Evolutionary conservation across 768 basidiomycete genomes (phyloP), one percentile per base, ranked within the genome.

Genomic region (Tricholoma hemisulphureum): DNA sequence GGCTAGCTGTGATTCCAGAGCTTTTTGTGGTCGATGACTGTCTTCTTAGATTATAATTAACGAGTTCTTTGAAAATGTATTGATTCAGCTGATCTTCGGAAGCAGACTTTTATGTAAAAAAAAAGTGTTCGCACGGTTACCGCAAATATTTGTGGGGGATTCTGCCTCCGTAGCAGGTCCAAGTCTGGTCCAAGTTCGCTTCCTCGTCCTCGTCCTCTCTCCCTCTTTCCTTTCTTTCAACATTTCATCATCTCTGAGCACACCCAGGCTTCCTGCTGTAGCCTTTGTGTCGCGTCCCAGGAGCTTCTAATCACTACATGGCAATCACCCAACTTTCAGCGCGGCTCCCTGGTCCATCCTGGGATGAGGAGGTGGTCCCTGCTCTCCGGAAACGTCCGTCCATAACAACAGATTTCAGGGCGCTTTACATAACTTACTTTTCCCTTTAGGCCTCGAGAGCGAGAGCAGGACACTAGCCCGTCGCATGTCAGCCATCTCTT

Each of bases 311-410:
- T 41, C 29, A 37, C 53, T 54, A 39, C 52, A 79, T 81, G 78
- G 75, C 78, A 45, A 69, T 77, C 48, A 78, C 75, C 49, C 78
- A 79, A 69, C n/a, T n/a, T n/a, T 69, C 78, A 57, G 73, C 76
- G 51, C 65, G 72, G 43, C 62, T 73, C 45, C 74, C 76, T 55
- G 75, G 78, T 41, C 82, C 86, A 51, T 79, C 83, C 34, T 93
- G 90, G 89, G 91, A 91, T 70, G 89, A 91, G 67, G 83, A 83
- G 32, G 90, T 93, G 56, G 91, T 93, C 28, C 91, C 91, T 55
- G 80, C 88, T 37, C 77, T 93, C 34, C 82, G 91, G 63, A 89
- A 91, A 79, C 81, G 89, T 92, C 76, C 66, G 82, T 28, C 26
- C 10, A 77, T 46, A 57, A 60, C 56, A 24, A 45, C 37, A 52